A percentile compares a stretch with the other conserved stretches of the same genome.
Conservation (phyloP, 2,329 filamentous ascomycete genomes). For the Neonectria neomacrospora region DNA sequence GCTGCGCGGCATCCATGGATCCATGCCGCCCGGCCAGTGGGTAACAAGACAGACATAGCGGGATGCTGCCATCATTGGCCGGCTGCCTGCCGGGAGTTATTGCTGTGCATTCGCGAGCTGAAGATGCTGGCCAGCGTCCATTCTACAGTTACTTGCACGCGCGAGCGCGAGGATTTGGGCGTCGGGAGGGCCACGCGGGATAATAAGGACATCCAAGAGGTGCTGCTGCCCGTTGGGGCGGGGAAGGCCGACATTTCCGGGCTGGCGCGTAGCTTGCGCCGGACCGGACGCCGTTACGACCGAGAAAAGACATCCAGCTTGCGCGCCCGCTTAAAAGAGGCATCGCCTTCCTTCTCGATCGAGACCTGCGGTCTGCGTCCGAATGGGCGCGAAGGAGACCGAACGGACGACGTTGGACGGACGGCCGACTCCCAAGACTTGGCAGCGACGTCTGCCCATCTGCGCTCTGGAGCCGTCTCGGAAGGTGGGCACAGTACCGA, state of each 20-base stretch:
- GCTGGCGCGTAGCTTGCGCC: slow-evolving; percentile 26
- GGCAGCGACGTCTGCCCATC: not conserved
- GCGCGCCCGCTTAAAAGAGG: not conserved
- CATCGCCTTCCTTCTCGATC: not conserved
- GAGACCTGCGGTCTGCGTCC: not conserved
- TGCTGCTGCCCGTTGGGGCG: slow-evolving; percentile 16
- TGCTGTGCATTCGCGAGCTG: not conserved
- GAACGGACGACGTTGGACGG: not conserved
- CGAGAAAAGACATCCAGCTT: slow-evolving; percentile 1
- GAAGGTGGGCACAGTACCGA: not conserved
- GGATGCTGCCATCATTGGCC: no score
- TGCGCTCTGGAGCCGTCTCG: not conserved
- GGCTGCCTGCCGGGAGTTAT: not conserved
- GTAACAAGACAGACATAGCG: not conserved
- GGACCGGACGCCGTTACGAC: slow-evolving; percentile 26
- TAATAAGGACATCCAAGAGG: not conserved
- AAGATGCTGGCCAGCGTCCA: not conserved
- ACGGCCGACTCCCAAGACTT: not conserved
- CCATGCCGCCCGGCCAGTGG: not conserved
- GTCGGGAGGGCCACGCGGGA: not conserved
- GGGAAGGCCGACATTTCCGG: slow-evolving; percentile 35
- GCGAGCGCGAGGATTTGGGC: not conserved
- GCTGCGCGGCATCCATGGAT: slow-evolving; percentile 2
- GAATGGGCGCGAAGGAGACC: not conserved
- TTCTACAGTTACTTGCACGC: not conserved